Evolutionary conservation across 2,329 filamentous ascomycete species (phyloP), one percentile per base, ranked within the genome.

Genomic region (Xylariales sp.): DNA sequence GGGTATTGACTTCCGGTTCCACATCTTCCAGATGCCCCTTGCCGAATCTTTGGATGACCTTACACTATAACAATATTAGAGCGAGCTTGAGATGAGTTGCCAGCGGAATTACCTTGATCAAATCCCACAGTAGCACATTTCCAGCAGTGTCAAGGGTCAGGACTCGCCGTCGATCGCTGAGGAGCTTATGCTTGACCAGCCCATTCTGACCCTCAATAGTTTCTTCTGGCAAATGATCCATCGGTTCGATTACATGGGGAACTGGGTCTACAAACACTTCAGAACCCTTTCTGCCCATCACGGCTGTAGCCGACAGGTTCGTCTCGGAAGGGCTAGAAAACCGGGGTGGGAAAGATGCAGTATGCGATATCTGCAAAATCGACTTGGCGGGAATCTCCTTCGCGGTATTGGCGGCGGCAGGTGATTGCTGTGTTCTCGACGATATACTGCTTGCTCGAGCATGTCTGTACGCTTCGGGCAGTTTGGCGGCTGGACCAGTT

Each of bases 161-260:
- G 4, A 94, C 90, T 45, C 89, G 79, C 57, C 87, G 84, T 51
- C 91, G 78, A 60, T 98, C 91, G 61, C 95, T 97, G 46, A 98
- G 72, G 52, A 97, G 75, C 54, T 85, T 83, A 61, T 96, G 87
- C 63, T 97, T 98, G 46, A 97, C 88, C 40, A 98, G 68, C 8
- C 93, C 93, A 64, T 95, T 91, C 56, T 96, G 90, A 1, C 93
- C 93, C 63, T 96, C 89, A 35, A 98, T 93, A 0, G 86, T 88
- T 59, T 91, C 87, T 49, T 83, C 79, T 1, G 85, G 84, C 40
- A 82, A 61, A 39, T 80, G 70, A 52, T 86, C 76, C 38, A 88
- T 74, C 1, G 87, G 85, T 40, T 84, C 68, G 10, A 74, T 70
- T 3, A 70, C 53, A 12, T 65, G 68, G 54, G 65, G 56, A 31